Percentiles rank a stretch among this genome's conserved stretches.
These are phyloP conservation scores for Mollisiaceae sp. DNA, from an alignment of 2,329 filamentous ascomycete species.

Conservation along the genomic window DNA sequence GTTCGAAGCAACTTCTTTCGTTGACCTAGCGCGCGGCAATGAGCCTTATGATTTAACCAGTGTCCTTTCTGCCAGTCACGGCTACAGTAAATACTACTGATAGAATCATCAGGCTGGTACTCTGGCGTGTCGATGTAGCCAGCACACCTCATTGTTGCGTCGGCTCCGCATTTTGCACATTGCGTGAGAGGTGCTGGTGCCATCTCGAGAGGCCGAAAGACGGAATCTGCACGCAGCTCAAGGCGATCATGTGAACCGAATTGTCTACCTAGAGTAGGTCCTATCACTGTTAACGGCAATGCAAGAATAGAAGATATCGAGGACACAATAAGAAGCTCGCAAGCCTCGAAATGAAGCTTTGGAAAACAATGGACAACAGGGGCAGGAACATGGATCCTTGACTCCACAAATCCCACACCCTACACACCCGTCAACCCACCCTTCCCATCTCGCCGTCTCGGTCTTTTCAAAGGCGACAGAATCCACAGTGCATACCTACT, in stretches of 20 bases:
- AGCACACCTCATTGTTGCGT: not conserved
- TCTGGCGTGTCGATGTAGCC: not conserved
- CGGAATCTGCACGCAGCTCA: not conserved
- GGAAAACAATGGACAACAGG: no score
- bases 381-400: no score
- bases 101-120: not conserved
- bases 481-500: no score
- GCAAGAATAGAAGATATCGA: not conserved
- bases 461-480: no score
- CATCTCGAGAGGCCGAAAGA: slow-evolving; percentile 3
- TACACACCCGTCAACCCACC: no score
- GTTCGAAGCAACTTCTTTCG: slow-evolving; percentile 3
- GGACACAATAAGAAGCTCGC: not conserved
- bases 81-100: not conserved
- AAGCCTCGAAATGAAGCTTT: no score
- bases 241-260: not conserved
- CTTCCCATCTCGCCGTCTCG: no score
- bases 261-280: not conserved
- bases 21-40: not conserved
- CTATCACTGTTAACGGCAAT: not conserved
- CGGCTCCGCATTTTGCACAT: not conserved
- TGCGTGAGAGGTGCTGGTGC: slow-evolving; percentile 1
- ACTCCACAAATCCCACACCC: no score
- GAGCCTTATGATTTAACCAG: not conserved
- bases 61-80: not conserved